Base-by-base conservation (phyloP, 1,284 basidiomycete genomes). In the Neonothopanus nambi region DNA sequence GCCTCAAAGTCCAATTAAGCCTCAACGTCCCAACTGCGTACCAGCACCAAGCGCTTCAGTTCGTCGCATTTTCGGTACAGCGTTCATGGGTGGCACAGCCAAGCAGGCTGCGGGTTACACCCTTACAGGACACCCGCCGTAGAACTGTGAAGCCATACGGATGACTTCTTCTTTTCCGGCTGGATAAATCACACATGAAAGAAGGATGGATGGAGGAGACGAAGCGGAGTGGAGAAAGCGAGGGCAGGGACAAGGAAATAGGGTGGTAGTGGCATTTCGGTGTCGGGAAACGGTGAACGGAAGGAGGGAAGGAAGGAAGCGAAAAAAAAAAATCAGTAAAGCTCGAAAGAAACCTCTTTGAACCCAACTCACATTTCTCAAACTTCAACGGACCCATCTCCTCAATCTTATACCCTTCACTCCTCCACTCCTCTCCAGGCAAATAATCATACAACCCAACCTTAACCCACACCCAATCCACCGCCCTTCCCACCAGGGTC, bases 101-200 rank as follows among this genome's bases (percentile, higher is more conserved):
- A n/a, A n/a, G n/a, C n/a, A n/a, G n/a, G n/a, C n/a, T n/a, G n/a
- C n/a, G n/a, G n/a, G n/a, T 11, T 28, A 28, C 26, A 28, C 5
- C 11, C 26, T 59, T 3, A 76, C 62, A 4, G 75, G 73, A 56
- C 70, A 73, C 5, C 73, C 73, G 26, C 26, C 26, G 45, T 69
- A 70, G 5, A 77, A 54, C 40, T 70, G 61, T 24, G 63, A 70
- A 11, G 75, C 75, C 55, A 65, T 67, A 3, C 59, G 57, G 59
- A 75, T 66, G 20, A 75, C 65, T 30, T 73, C 67, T 35, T 73
- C 70, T 33, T 72, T 73, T 2, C 69, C 74, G 38, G 50, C 74
- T 75, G 54, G 18, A 42, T 24, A 24, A 7, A 17, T 7, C 5
- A 21, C 11, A 28, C 15, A n/a, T 33, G 3, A 42, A 15, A 18